Evolutionary conservation across 768 basidiomycete species (phyloP), one percentile per base, ranked within the genome.

Genomic region (Lentinula edodes): DNA sequence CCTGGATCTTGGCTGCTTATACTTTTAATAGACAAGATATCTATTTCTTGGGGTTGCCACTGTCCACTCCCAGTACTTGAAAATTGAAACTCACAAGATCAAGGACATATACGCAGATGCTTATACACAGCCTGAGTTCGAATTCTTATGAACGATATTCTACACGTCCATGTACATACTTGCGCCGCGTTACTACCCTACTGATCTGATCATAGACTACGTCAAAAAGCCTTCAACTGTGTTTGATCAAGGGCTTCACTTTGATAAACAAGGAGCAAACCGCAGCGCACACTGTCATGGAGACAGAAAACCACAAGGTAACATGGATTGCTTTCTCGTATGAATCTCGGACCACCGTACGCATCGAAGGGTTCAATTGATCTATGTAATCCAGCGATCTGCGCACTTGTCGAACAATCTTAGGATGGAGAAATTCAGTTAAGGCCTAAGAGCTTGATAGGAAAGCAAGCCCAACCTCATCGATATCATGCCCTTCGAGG

Each of bases 251-350:
- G 1, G 74, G 66, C 66, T 79, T 82, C 67, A 83, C 84, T 61
- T 78, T 82, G 48, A 87, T 82, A 62, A 82, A 85, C 10, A 78
- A 52, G 1, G 82, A 79, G 1, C 78, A 73, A 12, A 83, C 12
- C 12, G 81, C 66, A 0, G 78, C 75, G 39, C 73, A 72, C 2
- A 67, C 71, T 5, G 78, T 76, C 70, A 83, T 68, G 4, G 64
- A 67, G 15, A 78, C 74, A 0, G 78, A 74, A 67, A 85, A 82
- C 67, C 73, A 76, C 63, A 86, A 75, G 2, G 82, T 74, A 6
- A 72, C 74, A 52, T 79, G 78, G 13, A 83, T 71, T 0, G 83
- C 83, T 36, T 76, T 71, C 16, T 69, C 77, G 32, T 53, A 53
- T 53, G 52, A 35, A 7, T 39, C 18, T 53, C 34, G 38, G 13